Percentiles rank a stretch among this genome's conserved stretches.
These are phyloP conservation scores for Monascus purpureus DNA, from an alignment of 495 filamentous ascomycete genomes.

Conservation along the genomic window DNA sequence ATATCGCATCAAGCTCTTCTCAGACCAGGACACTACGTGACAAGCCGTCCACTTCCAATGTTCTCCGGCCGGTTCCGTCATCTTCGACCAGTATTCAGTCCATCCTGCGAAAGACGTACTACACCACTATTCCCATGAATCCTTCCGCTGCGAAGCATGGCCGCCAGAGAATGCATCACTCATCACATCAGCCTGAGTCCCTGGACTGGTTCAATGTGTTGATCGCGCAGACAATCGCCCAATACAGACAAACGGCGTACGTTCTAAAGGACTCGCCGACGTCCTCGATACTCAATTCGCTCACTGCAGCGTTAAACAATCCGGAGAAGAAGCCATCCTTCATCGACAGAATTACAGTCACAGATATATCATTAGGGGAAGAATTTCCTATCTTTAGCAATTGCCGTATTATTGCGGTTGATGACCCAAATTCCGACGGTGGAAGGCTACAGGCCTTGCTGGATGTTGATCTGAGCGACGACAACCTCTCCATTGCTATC, in stretches of 20 bases:
- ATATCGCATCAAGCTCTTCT: constrained; percentile 15
- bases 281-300: constrained; percentile 74
- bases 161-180: constrained; percentile 31
- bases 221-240: constrained; percentile 91
- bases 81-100: constrained; percentile 64
- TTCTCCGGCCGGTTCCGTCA: constrained; percentile 47
- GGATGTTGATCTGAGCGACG: constrained; percentile 87
- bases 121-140: constrained; percentile 58
- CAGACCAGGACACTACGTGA: constrained; percentile 41
- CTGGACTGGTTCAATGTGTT: constrained; percentile 99
- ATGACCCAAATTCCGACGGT: constrained; percentile 35
- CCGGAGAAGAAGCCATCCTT: constrained; percentile 69
- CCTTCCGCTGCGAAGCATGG: constrained; percentile 26
- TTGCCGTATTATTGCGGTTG: constrained; percentile 68
- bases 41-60: constrained; percentile 61
- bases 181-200: constrained; percentile 94
- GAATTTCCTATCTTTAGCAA: constrained; percentile 99
- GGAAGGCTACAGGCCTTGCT: constrained; percentile 78
- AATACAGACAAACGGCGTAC: constrained; percentile 77
- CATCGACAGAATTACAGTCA: constrained; percentile 82
- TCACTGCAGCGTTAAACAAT: constrained; percentile 79
- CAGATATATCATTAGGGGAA: constrained; percentile 83
- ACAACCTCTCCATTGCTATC: constrained; percentile 84
- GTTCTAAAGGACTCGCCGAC: constrained; percentile 58
- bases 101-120: constrained; percentile 93